Percentiles rank a stretch among this genome's conserved stretches.
These are phyloP conservation scores for Verticillium isaacii DNA, from an alignment of 2,329 filamentous ascomycete species.

Conservation along the genomic window DNA sequence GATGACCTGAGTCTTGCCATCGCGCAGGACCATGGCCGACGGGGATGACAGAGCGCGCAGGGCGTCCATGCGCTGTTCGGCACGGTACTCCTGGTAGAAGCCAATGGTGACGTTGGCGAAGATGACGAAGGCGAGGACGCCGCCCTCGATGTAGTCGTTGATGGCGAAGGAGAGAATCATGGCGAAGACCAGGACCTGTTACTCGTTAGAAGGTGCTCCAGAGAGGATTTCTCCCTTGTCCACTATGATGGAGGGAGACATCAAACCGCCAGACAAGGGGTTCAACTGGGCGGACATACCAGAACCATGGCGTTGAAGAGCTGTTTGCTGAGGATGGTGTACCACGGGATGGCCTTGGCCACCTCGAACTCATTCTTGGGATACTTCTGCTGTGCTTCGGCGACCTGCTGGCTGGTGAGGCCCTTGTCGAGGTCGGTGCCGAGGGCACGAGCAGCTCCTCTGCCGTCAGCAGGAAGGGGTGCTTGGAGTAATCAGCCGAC, in stretches of 20 bases:
- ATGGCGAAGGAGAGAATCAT: constrained; percentile 69
- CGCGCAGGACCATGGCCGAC: constrained; percentile 56
- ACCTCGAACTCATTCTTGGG: constrained; percentile 69
- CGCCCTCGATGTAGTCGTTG: constrained; percentile 62
- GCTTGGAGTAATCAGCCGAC: constrained; percentile 44
- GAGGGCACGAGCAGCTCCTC: constrained; percentile 59
- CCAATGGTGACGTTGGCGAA: constrained; percentile 65
- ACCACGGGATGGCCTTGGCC: constrained; percentile 61
- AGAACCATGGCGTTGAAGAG: constrained; percentile 75
- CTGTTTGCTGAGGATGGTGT: constrained; percentile 69
- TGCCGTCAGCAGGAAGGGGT: constrained; percentile 57
- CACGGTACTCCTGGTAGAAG: constrained; percentile 60
- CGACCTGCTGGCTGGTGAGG: constrained; percentile 55
- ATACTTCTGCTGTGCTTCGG: constrained; percentile 52
- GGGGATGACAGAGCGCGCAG: constrained; percentile 57
- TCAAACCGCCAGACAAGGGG: background rate
- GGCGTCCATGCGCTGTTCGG: constrained; percentile 64
- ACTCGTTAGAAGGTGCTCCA: background rate
- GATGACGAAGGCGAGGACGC: constrained; percentile 63
- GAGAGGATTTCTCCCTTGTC: background rate
- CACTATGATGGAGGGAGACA: too few relatives aligned
- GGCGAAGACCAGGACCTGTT: constrained; percentile 69
- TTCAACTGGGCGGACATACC: constrained; percentile 32
- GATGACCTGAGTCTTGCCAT: constrained; percentile 53
- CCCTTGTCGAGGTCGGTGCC: constrained; percentile 63